Evolutionary conservation across 306 rosid genomes (phyloP).

Genomic region (Abrus precatorius): DNA sequence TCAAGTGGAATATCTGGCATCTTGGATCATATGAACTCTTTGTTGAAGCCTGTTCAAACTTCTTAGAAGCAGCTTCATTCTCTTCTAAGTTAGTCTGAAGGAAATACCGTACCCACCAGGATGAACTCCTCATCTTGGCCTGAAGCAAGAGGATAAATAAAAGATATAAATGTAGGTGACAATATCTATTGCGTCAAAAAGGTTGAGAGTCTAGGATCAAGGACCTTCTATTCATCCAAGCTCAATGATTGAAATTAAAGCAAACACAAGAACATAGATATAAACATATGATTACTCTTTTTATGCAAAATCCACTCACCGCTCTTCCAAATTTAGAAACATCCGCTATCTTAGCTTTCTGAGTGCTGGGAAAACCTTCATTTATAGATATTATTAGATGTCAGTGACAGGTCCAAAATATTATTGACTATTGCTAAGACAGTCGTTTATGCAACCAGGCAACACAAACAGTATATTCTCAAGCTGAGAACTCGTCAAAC

Average conservation of each 20-base stretch:
- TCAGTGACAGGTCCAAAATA: slow-evolving; percentile 25
- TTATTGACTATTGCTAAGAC: background rate
- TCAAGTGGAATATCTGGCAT: slow-evolving; percentile 80
- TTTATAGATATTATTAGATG: slow-evolving; percentile 32
- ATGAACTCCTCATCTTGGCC: slow-evolving; percentile 83
- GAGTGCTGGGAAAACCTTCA: slow-evolving; percentile 69
- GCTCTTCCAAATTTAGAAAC: slow-evolving; percentile 76
- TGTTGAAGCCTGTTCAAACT: slow-evolving; percentile 67
- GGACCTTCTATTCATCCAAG: slow-evolving; percentile 25
- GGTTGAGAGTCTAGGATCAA: slow-evolving; percentile 8
- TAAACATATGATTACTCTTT: slow-evolving; percentile 32
- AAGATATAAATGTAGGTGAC: background rate
- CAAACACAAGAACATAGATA: background rate
- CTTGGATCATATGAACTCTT: slow-evolving; percentile 60
- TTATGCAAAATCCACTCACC: slow-evolving; percentile 61
- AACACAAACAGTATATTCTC: slow-evolving; percentile 26
- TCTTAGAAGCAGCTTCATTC: slow-evolving; percentile 66
- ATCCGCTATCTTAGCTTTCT: slow-evolving; percentile 70
- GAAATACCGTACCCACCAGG: slow-evolving; percentile 77
- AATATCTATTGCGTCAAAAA: slow-evolving; percentile 28
- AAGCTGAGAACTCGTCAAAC: slow-evolving; percentile 34
- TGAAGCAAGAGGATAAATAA: slow-evolving; percentile 40
- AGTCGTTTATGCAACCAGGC: background rate
- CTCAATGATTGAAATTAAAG: background rate
- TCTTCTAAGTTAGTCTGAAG: slow-evolving; percentile 66